Percentiles rank a stretch among this genome's conserved stretches.
Conservation (phyloP, 257 asterid genomes). For the Solanum pennellii region DNA sequence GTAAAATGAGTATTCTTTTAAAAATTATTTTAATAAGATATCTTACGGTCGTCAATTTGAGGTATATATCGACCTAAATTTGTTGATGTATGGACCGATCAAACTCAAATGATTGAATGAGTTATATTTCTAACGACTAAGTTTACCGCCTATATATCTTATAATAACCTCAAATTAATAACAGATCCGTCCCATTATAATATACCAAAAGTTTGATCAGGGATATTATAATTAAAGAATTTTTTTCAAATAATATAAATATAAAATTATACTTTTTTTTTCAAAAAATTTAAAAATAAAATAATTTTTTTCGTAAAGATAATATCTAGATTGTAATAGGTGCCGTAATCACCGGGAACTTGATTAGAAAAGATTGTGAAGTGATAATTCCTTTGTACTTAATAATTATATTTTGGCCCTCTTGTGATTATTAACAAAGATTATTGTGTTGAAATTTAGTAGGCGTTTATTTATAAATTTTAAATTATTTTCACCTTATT, state of each 20-base stretch:
- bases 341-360: not conserved
- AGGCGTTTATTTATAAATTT: not conserved
- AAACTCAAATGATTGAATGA: not conserved
- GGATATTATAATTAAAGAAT: too few relatives aligned
- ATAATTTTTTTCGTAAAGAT: not conserved
- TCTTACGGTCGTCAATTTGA: not conserved
- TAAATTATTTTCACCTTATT: not conserved
- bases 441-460: not conserved
- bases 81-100: not conserved
- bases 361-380: not conserved
- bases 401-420: not conserved
- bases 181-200: not conserved
- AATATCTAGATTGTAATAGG: not conserved
- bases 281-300: not conserved
- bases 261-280: too few relatives aligned
- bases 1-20: not conserved
- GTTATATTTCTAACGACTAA: not conserved
- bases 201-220: not conserved
- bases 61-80: not conserved
- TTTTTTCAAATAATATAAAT: too few relatives aligned
- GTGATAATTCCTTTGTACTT: not conserved
- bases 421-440: not conserved
- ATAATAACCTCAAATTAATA: not conserved
- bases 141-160: not conserved
- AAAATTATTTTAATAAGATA: not conserved